Evolutionary conservation across 2,329 filamentous ascomycete genomes (phyloP), one percentile per base, ranked within the genome.

Genomic region (Phialocephala sp.): DNA sequence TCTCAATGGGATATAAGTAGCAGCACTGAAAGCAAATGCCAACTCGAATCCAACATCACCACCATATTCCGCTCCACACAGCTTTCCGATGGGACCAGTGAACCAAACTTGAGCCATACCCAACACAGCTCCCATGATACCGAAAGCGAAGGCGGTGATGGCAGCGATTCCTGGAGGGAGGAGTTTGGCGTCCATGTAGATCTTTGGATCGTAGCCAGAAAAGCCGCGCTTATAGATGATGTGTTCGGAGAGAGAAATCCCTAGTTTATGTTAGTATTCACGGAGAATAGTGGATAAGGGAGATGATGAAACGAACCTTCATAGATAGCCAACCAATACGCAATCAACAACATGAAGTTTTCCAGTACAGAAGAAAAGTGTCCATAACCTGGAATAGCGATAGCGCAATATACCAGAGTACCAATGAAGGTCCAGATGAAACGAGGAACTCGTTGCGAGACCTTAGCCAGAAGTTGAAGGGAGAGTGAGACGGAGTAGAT

Each of bases 311-410:
- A 32, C 27, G 27, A 32, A 32, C 85, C 89, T 69, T 87, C 85
- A 78, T 92, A 93, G 72, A 92, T 91, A 57, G 89, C 87, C 1
- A 92, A 82, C 89, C 90, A 93, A 80, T 92, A 93, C 1, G 85
- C 86, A 67, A 88, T 88, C 60, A 89, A 75, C 67, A 86, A 77
- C 87, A 92, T 90, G 78, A 92, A 91, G 77, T 91, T 89, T 74
- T 89, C 84, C 15, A 92, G 81, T 2, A 90, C 84, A 8, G 76
- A 74, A 69, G 88, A 85, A 75, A 92, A 92, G 73, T 89, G 81
- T 4, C 77, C 78, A 78, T 91, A 91, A 1, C 88, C 90, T 0
- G 89, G 88, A 60, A 93, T 89, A 9, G 88, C 86, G 71, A 92
- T 87, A 27, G 85, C 89, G 68, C 91, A 84, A 76, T 90, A 91